Percentiles rank a stretch among this genome's conserved stretches.
Conservation (phyloP, 352 stramenopile species). For the Halophytophthora polymorphica region DNA sequence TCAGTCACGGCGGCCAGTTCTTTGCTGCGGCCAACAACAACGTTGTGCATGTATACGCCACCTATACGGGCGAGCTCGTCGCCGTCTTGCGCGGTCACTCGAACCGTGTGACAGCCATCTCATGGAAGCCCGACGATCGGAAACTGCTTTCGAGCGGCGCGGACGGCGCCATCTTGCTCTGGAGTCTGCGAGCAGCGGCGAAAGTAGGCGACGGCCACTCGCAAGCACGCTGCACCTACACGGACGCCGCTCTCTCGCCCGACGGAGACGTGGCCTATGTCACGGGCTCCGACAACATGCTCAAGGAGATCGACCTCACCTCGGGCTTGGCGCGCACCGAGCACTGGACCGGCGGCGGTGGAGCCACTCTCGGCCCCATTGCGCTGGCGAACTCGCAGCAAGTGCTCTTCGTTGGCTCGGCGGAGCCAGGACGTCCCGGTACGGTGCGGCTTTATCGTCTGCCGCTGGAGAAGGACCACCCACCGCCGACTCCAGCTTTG, state of each 20-base stretch:
- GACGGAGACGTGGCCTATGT: conserved; percentile 82
- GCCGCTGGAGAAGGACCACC: conserved; percentile 55
- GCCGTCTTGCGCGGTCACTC: conserved; percentile 74
- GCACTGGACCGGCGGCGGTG: conserved; percentile 41
- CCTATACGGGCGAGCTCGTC: conserved; percentile 75
- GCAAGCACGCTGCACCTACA: conserved; percentile 73
- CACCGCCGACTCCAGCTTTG: conserved; percentile 10
- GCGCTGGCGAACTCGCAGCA: conserved; percentile 83
- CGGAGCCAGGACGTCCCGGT: conserved; percentile 67
- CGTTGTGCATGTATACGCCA: conserved; percentile 83
- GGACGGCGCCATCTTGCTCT: conserved; percentile 75
- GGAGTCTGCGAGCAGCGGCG: conserved; percentile 67
- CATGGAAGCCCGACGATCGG: conserved; percentile 76
- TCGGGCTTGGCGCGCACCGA: conserved; percentile 55
- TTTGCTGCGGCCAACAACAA: conserved; percentile 90
- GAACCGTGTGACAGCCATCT: conserved; percentile 77
- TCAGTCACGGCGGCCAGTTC: conserved; percentile 89
- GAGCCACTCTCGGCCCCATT: conserved; percentile 67
- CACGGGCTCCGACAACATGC: conserved; percentile 86
- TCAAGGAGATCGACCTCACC: conserved; percentile 88
- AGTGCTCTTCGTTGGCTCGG: conserved; percentile 86
- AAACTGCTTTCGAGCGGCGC: conserved; percentile 73
- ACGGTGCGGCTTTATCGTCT: conserved; percentile 71
- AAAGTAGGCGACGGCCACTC: conserved; percentile 81
- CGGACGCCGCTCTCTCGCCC: conserved; percentile 51